A percentile compares a stretch with the other conserved stretches of the same genome.
Conservation (phyloP, 495 filamentous ascomycete genomes). For the Trypethelium eluteriae region DNA sequence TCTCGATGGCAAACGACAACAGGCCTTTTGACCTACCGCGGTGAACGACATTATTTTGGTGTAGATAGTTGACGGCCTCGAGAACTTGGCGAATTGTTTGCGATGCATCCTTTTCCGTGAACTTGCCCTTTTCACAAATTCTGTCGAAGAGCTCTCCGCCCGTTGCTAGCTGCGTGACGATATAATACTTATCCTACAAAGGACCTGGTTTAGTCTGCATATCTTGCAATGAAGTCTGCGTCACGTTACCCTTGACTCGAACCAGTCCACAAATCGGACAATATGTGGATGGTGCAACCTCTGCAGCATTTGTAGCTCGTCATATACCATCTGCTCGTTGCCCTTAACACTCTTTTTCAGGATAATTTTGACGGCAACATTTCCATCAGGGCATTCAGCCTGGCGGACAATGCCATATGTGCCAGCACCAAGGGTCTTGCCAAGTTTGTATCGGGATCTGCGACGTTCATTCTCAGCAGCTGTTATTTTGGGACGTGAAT, state of each 20-base stretch:
- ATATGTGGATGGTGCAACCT: constrained; percentile 88
- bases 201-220: background rate
- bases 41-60: constrained; percentile 92
- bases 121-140: constrained; percentile 96
- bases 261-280: constrained; percentile 98
- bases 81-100: constrained; percentile 94
- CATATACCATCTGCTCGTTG: constrained; percentile 97
- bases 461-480: constrained; percentile 17
- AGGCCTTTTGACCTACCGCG: constrained; percentile 53
- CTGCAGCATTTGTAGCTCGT: constrained; percentile 90
- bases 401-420: constrained; percentile 98
- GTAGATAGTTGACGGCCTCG: constrained; percentile 89
- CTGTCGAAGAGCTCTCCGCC: constrained; percentile 97
- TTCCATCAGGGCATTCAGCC: constrained; percentile 71
- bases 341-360: constrained; percentile 98
- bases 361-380: constrained; percentile 98
- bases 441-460: constrained; percentile 82
- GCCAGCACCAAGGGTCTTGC: constrained; percentile 86
- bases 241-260: constrained; percentile 73
- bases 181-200: constrained; percentile 95
- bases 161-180: constrained; percentile 93
- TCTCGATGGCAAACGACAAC: background rate
- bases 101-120: constrained; percentile 97
- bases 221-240: background rate
- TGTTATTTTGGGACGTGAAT: constrained; percentile 7